phyloP scores from a whole-genome alignment of 352 stramenopile genomes.

The Phytophthora colocasiae region DNA sequence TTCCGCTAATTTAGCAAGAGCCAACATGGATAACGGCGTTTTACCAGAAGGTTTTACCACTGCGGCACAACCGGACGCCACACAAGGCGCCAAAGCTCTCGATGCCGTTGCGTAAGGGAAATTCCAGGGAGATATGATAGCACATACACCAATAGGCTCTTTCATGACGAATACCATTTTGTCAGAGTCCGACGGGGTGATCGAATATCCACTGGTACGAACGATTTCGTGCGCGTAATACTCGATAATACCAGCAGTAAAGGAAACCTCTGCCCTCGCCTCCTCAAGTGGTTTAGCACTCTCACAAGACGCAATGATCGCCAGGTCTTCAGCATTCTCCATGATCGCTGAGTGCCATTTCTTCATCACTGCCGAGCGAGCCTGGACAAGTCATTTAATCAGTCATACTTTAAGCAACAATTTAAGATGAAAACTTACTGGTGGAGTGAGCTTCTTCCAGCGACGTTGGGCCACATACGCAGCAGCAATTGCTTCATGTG shows the following conservation, averaged over 20 bases:
- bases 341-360: conserved; percentile 66
- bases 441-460: conserved; percentile 60
- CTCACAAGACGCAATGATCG: conserved; percentile 94
- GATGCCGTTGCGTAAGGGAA: conserved; percentile 97
- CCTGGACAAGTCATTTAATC: conserved; percentile 11
- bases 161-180: conserved; percentile 75
- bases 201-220: conserved; percentile 75
- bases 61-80: conserved; percentile 93
- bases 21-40: conserved; percentile 95
- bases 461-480: conserved; percentile 57
- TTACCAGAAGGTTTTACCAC: conserved; percentile 97
- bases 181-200: conserved; percentile 49
- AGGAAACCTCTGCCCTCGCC: conserved; percentile 92
- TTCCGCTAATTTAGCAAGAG: conserved; percentile 86
- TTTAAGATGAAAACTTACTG: conserved; percentile 28
- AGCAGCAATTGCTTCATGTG: conserved; percentile 58
- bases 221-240: conserved; percentile 95
- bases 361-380: conserved; percentile 52
- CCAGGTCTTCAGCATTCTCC: conserved; percentile 72
- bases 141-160: conserved; percentile 93
- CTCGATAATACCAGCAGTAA: conserved; percentile 94
- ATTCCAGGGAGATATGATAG: conserved; percentile 97
- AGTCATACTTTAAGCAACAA: background rate
- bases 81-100: conserved; percentile 92
- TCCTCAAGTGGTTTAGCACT: conserved; percentile 96